A percentile compares a stretch with the other conserved stretches of the same genome.
These are phyloP conservation scores for Phytophthora nicotianae DNA, from an alignment of 352 stramenopile genomes.

Conservation along the genomic window DNA sequence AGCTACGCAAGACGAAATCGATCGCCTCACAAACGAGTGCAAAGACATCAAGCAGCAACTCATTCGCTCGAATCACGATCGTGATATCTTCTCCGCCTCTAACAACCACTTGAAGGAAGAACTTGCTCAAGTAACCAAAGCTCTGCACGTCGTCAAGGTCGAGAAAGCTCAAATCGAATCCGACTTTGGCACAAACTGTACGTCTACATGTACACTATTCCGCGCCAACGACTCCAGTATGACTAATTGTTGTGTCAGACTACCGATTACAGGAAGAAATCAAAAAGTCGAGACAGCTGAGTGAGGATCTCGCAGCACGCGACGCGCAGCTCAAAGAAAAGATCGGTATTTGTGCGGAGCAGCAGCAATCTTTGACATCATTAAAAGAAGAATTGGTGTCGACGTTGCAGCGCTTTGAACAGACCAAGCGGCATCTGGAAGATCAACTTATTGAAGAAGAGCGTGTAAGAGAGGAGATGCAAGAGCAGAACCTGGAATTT, in stretches of 20 bases:
- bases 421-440: constrained; percentile 78
- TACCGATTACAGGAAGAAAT: constrained; percentile 74
- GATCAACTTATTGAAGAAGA: constrained; percentile 83
- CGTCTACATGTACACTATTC: constrained; percentile 13
- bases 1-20: constrained; percentile 69
- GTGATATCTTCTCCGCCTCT: constrained; percentile 75
- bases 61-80: constrained; percentile 70
- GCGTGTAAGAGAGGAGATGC: constrained; percentile 64
- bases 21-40: constrained; percentile 56
- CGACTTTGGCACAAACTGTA: constrained; percentile 70
- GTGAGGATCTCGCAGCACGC: constrained; percentile 45
- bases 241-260: constrained; percentile 29
- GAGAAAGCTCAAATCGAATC: constrained; percentile 78
- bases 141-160: constrained; percentile 65
- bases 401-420: constrained; percentile 60
- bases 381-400: constrained; percentile 70
- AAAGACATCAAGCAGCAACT: constrained; percentile 76
- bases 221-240: not conserved
- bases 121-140: constrained; percentile 65
- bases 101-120: constrained; percentile 84
- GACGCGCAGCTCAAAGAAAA: constrained; percentile 56
- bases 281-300: constrained; percentile 57
- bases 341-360: constrained; percentile 49
- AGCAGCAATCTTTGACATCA: constrained; percentile 61
- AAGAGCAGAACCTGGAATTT: constrained; percentile 79